Evolutionary conservation across 768 basidiomycete genomes (phyloP).

Genomic region (Melanogaster broomeanus): DNA sequence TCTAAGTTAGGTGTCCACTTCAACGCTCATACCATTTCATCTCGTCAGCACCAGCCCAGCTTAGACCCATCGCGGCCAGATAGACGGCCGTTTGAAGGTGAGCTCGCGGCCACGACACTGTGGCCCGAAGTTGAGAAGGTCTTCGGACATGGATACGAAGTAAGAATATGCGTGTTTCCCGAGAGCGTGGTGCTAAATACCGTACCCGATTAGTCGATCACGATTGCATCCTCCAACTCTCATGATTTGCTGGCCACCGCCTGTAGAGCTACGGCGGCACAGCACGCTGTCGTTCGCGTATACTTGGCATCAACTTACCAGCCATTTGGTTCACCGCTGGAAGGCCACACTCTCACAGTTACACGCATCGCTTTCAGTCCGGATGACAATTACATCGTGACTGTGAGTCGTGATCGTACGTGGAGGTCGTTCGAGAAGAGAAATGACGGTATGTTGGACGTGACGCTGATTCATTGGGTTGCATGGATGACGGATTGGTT

Average conservation of each 20-base stretch:
- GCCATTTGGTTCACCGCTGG: constrained; percentile 67
- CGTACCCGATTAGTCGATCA: constrained; percentile 60
- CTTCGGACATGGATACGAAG: constrained; percentile 98
- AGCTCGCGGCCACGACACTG: constrained; percentile 81
- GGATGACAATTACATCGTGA: constrained; percentile 75
- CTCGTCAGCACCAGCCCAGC: constrained; percentile 16
- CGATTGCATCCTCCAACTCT: constrained; percentile 73
- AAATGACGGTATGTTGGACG: constrained; percentile 37
- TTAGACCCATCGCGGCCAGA: constrained; percentile 13
- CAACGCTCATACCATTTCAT: not conserved
- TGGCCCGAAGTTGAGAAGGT: constrained; percentile 98
- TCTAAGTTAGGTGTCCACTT: not conserved
- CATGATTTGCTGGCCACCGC: constrained; percentile 79
- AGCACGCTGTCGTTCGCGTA: constrained; percentile 88
- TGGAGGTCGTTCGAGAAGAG: constrained; percentile 79
- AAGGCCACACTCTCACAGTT: constrained; percentile 87
- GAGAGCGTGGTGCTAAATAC: not conserved
- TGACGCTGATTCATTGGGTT: not conserved
- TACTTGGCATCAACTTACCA: constrained; percentile 75
- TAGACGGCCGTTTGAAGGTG: constrained; percentile 83
- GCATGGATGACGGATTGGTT: not conserved
- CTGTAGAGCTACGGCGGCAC: constrained; percentile 83
- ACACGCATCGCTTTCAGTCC: constrained; percentile 90
- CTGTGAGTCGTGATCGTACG: constrained; percentile 88
- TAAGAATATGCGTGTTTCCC: constrained; percentile 28